A percentile compares a stretch with the other conserved stretches of the same genome.
phyloP scores from a whole-genome alignment of 257 asterid genomes.

The Osmanthus fragrans region DNA sequence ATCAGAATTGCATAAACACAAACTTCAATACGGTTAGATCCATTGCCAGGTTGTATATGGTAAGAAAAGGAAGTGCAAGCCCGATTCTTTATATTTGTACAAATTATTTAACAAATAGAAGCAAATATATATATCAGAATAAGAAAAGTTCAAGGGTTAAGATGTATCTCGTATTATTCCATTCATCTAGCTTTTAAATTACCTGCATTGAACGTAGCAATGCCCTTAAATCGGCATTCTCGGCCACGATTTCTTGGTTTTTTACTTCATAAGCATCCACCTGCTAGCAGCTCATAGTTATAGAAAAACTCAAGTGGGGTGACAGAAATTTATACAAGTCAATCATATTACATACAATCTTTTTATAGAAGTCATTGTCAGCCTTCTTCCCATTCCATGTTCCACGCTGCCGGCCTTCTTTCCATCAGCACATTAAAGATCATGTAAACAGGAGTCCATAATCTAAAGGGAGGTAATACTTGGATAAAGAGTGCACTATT shows the following conservation, averaged over 20 bases:
- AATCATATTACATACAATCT: slow-evolving; percentile 60
- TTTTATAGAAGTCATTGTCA: slow-evolving; percentile 86
- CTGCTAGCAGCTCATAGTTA: slow-evolving; percentile 42
- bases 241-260: slow-evolving; percentile 89
- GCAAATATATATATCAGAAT: neutral
- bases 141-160: neutral
- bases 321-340: slow-evolving; percentile 22
- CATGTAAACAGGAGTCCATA: slow-evolving; percentile 14
- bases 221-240: slow-evolving; percentile 94
- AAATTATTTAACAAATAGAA: slow-evolving; percentile 1
- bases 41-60: neutral
- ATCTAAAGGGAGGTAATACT: slow-evolving; percentile 15
- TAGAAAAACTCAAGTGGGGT: neutral
- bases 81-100: neutral
- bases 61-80: neutral
- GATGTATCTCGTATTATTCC: neutral
- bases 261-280: slow-evolving; percentile 91
- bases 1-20: neutral
- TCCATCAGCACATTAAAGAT: slow-evolving; percentile 43
- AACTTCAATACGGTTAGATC: neutral
- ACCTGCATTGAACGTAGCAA: slow-evolving; percentile 97
- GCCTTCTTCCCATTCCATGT: slow-evolving; percentile 93
- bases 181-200: neutral
- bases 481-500: slow-evolving; percentile 7
- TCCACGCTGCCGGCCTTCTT: slow-evolving; percentile 99